Evolutionary conservation across 768 basidiomycete genomes (phyloP).

Genomic region (Phylloporus sp.): DNA sequence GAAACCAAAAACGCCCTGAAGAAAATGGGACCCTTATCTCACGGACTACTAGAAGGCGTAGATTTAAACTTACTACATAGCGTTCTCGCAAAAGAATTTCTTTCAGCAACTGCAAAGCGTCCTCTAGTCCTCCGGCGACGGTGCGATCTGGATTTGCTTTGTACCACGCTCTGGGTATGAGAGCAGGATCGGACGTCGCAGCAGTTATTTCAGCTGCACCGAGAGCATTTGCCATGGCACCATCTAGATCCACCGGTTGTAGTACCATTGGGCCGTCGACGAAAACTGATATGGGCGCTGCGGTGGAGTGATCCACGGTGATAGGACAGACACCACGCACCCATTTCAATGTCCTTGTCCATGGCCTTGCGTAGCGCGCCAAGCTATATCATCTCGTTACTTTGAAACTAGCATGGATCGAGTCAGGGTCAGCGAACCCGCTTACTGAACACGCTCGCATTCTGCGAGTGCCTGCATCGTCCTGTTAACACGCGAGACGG

Average conservation of each 20-base stretch:
- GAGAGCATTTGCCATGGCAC: constrained; percentile 24
- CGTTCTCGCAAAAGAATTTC: constrained; percentile 52
- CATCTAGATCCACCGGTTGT: constrained; percentile 55
- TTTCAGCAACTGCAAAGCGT: constrained; percentile 48
- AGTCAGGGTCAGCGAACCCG: constrained; percentile 41
- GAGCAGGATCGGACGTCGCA: constrained; percentile 42
- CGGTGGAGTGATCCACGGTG: background rate
- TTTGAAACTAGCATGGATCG: background rate
- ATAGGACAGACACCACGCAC: constrained; percentile 30
- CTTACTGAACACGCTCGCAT: constrained; percentile 64
- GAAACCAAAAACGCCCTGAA: constrained; percentile 74
- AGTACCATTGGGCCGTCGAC: constrained; percentile 67
- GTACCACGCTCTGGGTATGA: constrained; percentile 72
- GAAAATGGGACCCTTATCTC: background rate
- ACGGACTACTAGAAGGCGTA: background rate
- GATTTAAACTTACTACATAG: constrained; percentile 52
- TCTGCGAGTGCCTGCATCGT: constrained; percentile 60
- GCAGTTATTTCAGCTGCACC: constrained; percentile 36
- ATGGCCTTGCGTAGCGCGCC: constrained; percentile 70
- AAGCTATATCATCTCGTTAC: constrained; percentile 38
- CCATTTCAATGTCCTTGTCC: constrained; percentile 59
- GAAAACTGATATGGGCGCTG: constrained; percentile 47
- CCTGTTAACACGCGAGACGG: background rate
- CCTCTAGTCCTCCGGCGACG: constrained; percentile 50
- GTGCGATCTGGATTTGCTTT: constrained; percentile 48